Evolutionary conservation across 176 grass and related monocot species (phyloP), one percentile per base, ranked within the genome.

Genomic region (Triticum dicoccoides): DNA sequence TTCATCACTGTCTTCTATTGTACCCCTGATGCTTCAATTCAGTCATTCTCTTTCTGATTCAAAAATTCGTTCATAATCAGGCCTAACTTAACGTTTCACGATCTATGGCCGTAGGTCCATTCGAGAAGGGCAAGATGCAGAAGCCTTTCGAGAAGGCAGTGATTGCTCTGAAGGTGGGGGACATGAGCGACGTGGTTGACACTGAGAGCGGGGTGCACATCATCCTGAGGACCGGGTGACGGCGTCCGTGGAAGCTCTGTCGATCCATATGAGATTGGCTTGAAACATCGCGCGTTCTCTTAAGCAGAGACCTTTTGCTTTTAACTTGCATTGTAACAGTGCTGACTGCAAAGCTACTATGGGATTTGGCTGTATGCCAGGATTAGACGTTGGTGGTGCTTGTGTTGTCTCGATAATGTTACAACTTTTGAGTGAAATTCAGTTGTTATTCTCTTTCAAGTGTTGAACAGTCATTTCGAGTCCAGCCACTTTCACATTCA

Each of bases 171-270:
- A 89, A 92, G 84, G 90, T 94, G 21, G 90, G 97, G 61, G 93
- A 98, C 27, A 92, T 96, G 11, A 98, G 94, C 74, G 90, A 94
- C 51, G 85, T 94, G 34, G 70, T 98, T 39, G 93, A 96, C 51
- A 96, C 92, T 11, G 96, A 96, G 6, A 98, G 96, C 41, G 93
- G 93, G 17, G 93, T 96, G 58, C 96, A 96, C 59, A 94, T 98
- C 88, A 96, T 98, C 83, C 63, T 94, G 90, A 90, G 93, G 95
- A 98, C 93, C 71, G 88, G 86, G 65, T 96, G 76, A 89, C 78
- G 9, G 14, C 25, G 38, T 42, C 13, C 0, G 21, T 9, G 23
- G 4, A 30, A 51, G 32, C 42, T 44, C 9, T 42, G 24, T 42
- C 35, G 0, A 64, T 71, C 66, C 23, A 38, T 27, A 66, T 39